Conservation (phyloP, 1,139 yeast genomes). For the Wickerhamiella pararugosa region DNA sequence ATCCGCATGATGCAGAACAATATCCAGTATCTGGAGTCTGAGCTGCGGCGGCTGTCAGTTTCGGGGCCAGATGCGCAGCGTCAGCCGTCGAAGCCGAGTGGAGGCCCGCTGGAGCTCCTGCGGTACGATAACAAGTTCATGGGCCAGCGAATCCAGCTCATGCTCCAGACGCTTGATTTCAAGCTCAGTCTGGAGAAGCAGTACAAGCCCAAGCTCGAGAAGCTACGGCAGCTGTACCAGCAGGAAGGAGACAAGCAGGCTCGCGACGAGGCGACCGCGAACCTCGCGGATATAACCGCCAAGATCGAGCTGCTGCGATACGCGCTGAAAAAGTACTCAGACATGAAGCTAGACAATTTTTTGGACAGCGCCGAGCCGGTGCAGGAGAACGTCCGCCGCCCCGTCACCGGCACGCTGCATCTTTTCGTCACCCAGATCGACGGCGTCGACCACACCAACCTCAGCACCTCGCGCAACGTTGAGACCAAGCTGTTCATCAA, state of each 20-base stretch:
- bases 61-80: not conserved
- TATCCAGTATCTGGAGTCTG: slow-evolving; percentile 72
- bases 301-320: slow-evolving; percentile 72
- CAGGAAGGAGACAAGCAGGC: slow-evolving; percentile 83
- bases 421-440: slow-evolving; percentile 60
- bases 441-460: slow-evolving; percentile 85
- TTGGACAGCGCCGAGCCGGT: slow-evolving; percentile 26
- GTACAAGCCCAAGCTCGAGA: slow-evolving; percentile 83
- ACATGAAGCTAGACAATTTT: slow-evolving; percentile 67
- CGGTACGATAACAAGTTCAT: slow-evolving; percentile 89
- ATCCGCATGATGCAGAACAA: slow-evolving; percentile 85
- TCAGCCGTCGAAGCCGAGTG: slow-evolving; percentile 13
- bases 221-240: slow-evolving; percentile 69
- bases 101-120: slow-evolving; percentile 45
- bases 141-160: slow-evolving; percentile 89
- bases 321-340: slow-evolving; percentile 74
- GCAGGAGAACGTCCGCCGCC: slow-evolving; percentile 51
- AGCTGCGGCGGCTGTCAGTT: slow-evolving; percentile 27
- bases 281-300: slow-evolving; percentile 69
- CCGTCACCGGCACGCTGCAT: slow-evolving; percentile 64
- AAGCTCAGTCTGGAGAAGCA: slow-evolving; percentile 88
- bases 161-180: slow-evolving; percentile 88
- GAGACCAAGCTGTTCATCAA: slow-evolving; percentile 68
- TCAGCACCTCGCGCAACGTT: slow-evolving; percentile 61
- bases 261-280: slow-evolving; percentile 80